These are phyloP conservation scores for Moelleriella libera DNA, from an alignment of 2,329 filamentous ascomycete species.

Conservation along the genomic window DNA sequence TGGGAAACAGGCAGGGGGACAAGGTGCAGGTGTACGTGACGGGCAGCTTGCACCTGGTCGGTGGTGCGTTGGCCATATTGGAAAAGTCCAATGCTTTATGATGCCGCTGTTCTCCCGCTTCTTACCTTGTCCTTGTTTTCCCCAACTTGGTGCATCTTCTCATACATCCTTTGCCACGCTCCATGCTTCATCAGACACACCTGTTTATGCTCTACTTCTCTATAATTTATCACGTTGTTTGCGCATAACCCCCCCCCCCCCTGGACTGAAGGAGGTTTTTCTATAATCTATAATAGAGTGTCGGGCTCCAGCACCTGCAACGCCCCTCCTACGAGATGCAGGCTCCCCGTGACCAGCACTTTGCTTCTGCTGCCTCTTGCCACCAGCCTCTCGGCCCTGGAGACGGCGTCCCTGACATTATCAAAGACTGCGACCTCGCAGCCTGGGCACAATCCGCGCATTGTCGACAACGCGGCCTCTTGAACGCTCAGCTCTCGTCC, in stretches of 20 bases:
- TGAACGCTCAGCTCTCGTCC: slow-evolving; percentile 44
- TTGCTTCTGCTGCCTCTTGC: slow-evolving; percentile 19
- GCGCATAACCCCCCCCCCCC: neutral
- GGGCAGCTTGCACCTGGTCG: slow-evolving; percentile 49
- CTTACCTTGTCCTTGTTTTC: neutral
- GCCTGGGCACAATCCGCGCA: slow-evolving; percentile 38
- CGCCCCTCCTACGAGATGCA: slow-evolving; percentile 71
- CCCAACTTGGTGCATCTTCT: too few relatives aligned
- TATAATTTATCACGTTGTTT: neutral
- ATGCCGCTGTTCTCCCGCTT: neutral
- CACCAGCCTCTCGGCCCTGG: slow-evolving; percentile 31
- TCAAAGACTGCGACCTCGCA: slow-evolving; percentile 37
- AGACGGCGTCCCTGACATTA: slow-evolving; percentile 59
- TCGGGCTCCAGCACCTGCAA: slow-evolving; percentile 53
- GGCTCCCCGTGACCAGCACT: slow-evolving; percentile 66
- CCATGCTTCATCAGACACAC: too few relatives aligned
- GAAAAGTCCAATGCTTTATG: slow-evolving; percentile 30
- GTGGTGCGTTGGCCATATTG: slow-evolving; percentile 35
- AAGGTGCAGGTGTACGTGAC: slow-evolving; percentile 38
- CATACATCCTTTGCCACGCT: too few relatives aligned
- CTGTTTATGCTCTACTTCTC: too few relatives aligned
- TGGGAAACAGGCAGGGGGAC: slow-evolving; percentile 11
- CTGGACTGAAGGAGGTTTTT: neutral
- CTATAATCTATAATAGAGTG: slow-evolving; percentile 14
- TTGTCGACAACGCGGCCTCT: slow-evolving; percentile 45